Evolutionary conservation across 208 protist genomes (phyloP).

Genomic region (Herpetomonas samuelpessoai): DNA sequence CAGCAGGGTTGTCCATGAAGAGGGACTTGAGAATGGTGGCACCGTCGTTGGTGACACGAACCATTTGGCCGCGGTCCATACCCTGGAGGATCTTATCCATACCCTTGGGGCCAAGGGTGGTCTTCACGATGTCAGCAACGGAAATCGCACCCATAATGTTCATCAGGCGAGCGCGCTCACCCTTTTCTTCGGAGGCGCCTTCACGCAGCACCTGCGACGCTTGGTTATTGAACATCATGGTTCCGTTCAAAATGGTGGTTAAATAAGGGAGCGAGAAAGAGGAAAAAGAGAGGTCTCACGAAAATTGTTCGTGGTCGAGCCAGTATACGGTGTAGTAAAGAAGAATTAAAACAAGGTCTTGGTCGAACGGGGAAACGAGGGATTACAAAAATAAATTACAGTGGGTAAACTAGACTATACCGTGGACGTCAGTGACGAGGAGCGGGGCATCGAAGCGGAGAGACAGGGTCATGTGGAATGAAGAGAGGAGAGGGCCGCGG

Average conservation of each 20-base stretch:
- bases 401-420: no score
- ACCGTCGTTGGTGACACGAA: slow-evolving; percentile 99
- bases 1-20: slow-evolving; percentile 98
- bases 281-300: slow-evolving; percentile 16
- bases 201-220: slow-evolving; percentile 78
- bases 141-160: slow-evolving; percentile 91
- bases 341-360: no score
- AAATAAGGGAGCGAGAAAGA: slow-evolving; percentile 13
- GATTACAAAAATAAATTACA: no score
- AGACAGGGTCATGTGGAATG: no score
- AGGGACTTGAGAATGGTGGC: slow-evolving; percentile 99
- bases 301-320: no score
- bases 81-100: slow-evolving; percentile 98
- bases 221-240: slow-evolving; percentile 80
- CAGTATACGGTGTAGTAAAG: no score
- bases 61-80: slow-evolving; percentile 67
- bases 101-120: slow-evolving; percentile 99
- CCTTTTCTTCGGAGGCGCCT: slow-evolving; percentile 91
- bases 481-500: no score
- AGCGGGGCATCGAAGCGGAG: no score
- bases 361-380: no score
- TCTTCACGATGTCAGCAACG: slow-evolving; percentile 98
- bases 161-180: slow-evolving; percentile 90
- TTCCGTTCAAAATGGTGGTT: slow-evolving; percentile 5
- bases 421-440: no score